Percentiles rank a stretch among this genome's conserved stretches.
Conservation (phyloP, 1,139 yeast species). For the Candida sanyaensis region DNA sequence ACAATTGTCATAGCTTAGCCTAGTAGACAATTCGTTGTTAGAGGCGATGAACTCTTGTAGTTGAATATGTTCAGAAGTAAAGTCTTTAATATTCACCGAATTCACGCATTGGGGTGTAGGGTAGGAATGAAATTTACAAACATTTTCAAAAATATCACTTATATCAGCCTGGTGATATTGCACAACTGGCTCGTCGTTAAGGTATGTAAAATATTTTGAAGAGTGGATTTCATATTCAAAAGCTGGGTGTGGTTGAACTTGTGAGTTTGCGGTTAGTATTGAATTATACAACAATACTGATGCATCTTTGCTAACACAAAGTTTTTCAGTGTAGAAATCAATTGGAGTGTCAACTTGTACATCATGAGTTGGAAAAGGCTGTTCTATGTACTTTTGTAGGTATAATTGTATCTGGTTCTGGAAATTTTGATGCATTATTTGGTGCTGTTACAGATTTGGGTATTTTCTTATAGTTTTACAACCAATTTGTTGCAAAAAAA, state of each 20-base stretch:
- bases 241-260: background rate
- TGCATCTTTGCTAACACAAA: conserved; percentile 3
- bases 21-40: background rate
- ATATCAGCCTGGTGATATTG: too few species aligned
- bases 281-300: conserved; percentile 1
- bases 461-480: too few species aligned
- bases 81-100: background rate
- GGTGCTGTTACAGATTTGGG: too few species aligned
- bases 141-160: background rate
- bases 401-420: background rate
- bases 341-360: background rate
- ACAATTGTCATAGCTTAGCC: background rate
- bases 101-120: background rate
- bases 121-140: background rate
- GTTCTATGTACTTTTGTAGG: background rate
- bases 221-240: background rate
- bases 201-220: conserved; percentile 1
- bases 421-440: too few species aligned
- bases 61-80: background rate
- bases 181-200: background rate
- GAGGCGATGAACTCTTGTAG: background rate
- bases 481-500: too few species aligned
- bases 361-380: background rate
- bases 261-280: background rate
- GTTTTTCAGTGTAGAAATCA: conserved; percentile 3